Evolutionary conservation across 441 rosid genomes (phyloP), one percentile per base, ranked within the genome.

Genomic region (Pelargonium citronellum): DNA sequence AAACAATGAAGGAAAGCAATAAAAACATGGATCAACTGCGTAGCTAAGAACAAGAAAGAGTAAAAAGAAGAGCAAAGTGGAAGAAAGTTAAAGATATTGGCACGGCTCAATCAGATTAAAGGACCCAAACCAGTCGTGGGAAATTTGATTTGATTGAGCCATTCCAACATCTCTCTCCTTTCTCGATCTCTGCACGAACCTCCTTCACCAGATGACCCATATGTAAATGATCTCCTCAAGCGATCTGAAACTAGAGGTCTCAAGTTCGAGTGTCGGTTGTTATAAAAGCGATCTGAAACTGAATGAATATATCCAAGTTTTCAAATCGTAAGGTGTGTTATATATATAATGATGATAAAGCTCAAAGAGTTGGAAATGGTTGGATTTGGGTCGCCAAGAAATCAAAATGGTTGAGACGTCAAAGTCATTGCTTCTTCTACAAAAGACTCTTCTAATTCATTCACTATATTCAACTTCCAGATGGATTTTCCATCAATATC

Each of bases 41-140:
- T 27, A 27, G 30, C 30, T 27, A 27, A 27, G 30, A 27, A 27
- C 30, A 27, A 27, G 30, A 27, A 27, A 27, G 30, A 30, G 37
- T 30, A n/a, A 34, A 34, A 27, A 27, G 30, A 27, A 27, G 30
- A 27, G 30, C 30, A 27, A 27, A 27, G 30, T 27, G 2, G 30
- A 27, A 27, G 30, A 27, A 27, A 27, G 30, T 27, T 2, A 27
- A 2, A 34, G 89, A 87, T 87, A 87, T 85, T 87, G 89, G 89
- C 92, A 83, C 92, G 92, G 92, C 92, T 87, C 92, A 87, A 87
- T 87, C 92, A 86, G 83, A 85, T 79, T 67, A 84, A 81, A 72
- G 47, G 76, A 80, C 82, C 79, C 86, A 72, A 75, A 7, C 7
- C 7, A 0, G 10, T n/a, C 15, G 6, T 47, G 79, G 78, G 85